Conservation (phyloP, 352 stramenopile species). For the Pythium diclinum region DNA sequence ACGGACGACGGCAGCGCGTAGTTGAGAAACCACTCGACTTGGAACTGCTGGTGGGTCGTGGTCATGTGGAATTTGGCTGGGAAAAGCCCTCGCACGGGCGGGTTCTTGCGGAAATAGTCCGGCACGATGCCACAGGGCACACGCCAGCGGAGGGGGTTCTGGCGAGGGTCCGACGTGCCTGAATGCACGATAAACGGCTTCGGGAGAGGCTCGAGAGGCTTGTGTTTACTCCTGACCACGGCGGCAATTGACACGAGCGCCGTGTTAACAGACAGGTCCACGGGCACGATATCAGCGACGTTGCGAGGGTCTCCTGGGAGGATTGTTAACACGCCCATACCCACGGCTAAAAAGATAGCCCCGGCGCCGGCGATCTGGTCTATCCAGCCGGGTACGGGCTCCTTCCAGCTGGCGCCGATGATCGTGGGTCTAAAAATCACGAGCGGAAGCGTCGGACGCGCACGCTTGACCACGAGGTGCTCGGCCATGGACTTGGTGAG, state of each 20-base stretch:
- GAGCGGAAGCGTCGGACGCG: slow-evolving; percentile 46
- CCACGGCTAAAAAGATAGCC: slow-evolving; percentile 73
- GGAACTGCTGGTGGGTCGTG: slow-evolving; percentile 72
- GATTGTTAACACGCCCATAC: slow-evolving; percentile 80
- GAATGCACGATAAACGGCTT: slow-evolving; percentile 65
- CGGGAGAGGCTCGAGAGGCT: background rate
- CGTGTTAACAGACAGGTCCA: slow-evolving; percentile 79
- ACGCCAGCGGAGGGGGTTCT: slow-evolving; percentile 81
- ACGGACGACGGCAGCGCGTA: slow-evolving; percentile 80
- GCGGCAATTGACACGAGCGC: slow-evolving; percentile 53
- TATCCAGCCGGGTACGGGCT: slow-evolving; percentile 79
- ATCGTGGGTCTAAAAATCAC: slow-evolving; percentile 84
- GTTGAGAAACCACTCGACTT: slow-evolving; percentile 78
- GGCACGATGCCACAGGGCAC: slow-evolving; percentile 56
- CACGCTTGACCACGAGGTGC: slow-evolving; percentile 57
- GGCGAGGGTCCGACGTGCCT: slow-evolving; percentile 68
- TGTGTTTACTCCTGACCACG: slow-evolving; percentile 22
- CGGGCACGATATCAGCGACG: slow-evolving; percentile 78
- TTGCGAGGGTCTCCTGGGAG: slow-evolving; percentile 75
- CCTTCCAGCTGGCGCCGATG: slow-evolving; percentile 84
- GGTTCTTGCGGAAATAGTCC: slow-evolving; percentile 75
- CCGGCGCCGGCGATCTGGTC: slow-evolving; percentile 77
- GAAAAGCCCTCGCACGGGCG: slow-evolving; percentile 46
- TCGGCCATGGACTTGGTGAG: slow-evolving; percentile 89
- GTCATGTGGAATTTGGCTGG: slow-evolving; percentile 77